Base-by-base conservation (phyloP, 2,329 filamentous ascomycete genomes). In the Aspergillus bombycis region DNA sequence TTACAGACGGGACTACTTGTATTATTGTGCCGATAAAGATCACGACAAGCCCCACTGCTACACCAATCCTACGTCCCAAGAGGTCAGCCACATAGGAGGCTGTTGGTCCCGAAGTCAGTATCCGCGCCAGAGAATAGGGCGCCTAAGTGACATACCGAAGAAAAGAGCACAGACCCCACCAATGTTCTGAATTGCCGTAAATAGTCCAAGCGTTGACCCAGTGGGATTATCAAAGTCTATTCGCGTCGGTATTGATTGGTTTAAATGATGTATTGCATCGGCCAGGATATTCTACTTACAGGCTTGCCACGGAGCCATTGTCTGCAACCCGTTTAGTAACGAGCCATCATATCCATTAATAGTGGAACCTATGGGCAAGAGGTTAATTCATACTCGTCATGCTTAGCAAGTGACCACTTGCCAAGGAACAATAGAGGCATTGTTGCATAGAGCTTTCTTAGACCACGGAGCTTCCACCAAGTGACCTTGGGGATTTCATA, bases 291-390 rank as follows among this genome's bases (percentile, higher is more conserved):
- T 16, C 21, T 57, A 38, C 67, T 62, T 32, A 69, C 68, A 68
- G 2, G 57, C 55, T 32, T 63, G 54, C 67, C 68, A 69, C 0
- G 67, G 58, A 4, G 57, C 36, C 67, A 69, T 67, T 9, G 68
- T 67, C 36, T 69, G 65, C 12, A 69, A 34, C 5, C 66, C 68
- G 48, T 69, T 69, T 38, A 70, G 45, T 1, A 70, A 48, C 0
- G 62, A 64, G 2, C 65, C 68, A 59, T 70, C 67, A 50, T 69
- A 69, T 11, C 66, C 67, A 30, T 67, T 67, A 16, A 64, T 68
- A 10, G 67, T 65, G 4, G 63, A 63, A 0, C 63, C 48, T 52
- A 26, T 26, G 19, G n/a, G 9, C 28, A 26, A 19, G 2, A n/a
- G 4, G 16, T 52, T 32, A 52, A 16, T 8, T 30, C 5, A 9